Percentiles rank a stretch among this genome's conserved stretches.
These are phyloP conservation scores for Neurospora sp. DNA, from an alignment of 495 filamentous ascomycete genomes.

Conservation along the genomic window DNA sequence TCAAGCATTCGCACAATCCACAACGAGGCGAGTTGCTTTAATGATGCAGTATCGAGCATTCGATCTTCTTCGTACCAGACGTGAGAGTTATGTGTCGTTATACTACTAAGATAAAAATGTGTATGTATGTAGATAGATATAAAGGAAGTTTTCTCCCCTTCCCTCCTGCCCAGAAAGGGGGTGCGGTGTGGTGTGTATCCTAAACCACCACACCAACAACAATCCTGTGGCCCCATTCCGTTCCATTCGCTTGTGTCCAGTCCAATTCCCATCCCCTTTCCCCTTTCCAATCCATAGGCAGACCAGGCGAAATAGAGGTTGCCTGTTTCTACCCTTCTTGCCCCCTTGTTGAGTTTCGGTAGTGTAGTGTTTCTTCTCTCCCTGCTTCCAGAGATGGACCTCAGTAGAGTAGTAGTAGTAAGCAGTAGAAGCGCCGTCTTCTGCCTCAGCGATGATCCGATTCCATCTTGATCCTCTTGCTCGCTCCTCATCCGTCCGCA, in stretches of 20 bases:
- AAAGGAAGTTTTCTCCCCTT: constrained; percentile 1
- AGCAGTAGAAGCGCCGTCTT: too few relatives aligned
- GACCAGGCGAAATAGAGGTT: neutral
- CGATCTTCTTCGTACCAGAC: neutral
- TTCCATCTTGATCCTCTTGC: neutral
- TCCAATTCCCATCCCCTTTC: too few relatives aligned
- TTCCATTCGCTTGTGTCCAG: neutral
- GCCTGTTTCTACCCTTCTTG: neutral
- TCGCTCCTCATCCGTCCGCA: neutral
- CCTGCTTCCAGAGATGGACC: too few relatives aligned
- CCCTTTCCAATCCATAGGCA: neutral
- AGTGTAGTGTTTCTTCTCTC: neutral
- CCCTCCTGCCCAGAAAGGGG: neutral
- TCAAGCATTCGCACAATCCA: too few relatives aligned
- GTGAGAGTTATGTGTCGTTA: neutral
- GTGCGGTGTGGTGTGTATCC: too few relatives aligned
- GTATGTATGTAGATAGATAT: constrained; percentile 1
- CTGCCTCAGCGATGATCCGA: too few relatives aligned
- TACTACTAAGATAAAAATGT: neutral
- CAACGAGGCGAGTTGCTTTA: too few relatives aligned
- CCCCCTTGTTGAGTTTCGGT: neutral
- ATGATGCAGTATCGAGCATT: too few relatives aligned
- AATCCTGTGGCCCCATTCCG: neutral
- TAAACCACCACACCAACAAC: neutral
- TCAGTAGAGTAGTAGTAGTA: too few relatives aligned